Evolutionary conservation across 2,329 filamentous ascomycete genomes (phyloP).

Genomic region (Colletotrichum sp.): DNA sequence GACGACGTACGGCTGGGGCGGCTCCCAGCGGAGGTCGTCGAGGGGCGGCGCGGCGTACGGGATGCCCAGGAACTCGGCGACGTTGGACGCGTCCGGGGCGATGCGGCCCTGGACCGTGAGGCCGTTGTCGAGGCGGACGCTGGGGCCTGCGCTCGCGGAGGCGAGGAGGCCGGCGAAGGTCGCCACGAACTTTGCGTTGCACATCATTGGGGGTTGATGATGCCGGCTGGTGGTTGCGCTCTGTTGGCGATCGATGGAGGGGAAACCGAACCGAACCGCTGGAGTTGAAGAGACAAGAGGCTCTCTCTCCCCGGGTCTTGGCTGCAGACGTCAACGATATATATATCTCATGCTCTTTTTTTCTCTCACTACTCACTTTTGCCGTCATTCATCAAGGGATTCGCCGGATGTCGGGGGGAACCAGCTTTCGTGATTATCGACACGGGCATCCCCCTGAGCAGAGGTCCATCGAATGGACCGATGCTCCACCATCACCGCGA

Average conservation of each 20-base stretch:
- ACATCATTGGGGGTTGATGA: neutral
- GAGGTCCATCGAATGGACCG: neutral
- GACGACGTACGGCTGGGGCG: constrained; percentile 30
- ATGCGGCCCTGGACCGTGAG: constrained; percentile 11
- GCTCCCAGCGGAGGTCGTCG: constrained; percentile 50
- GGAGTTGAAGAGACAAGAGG: neutral
- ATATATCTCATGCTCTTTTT: neutral
- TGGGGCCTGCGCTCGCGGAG: constrained; percentile 10
- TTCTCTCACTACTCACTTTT: neutral
- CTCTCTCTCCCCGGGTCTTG: neutral
- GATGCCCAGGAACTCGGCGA: constrained; percentile 37
- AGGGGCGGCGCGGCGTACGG: constrained; percentile 63
- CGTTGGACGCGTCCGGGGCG: neutral
- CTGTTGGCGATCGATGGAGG: neutral
- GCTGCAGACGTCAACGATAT: neutral
- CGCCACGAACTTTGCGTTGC: constrained; percentile 6
- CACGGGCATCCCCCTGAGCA: neutral
- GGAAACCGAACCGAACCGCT: neutral
- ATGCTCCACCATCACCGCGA: neutral
- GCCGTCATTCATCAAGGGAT: neutral
- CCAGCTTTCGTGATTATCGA: neutral
- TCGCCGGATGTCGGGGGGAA: constrained; percentile 3
- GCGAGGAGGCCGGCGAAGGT: constrained; percentile 10
- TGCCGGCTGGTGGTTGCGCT: neutral
- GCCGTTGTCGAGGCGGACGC: constrained; percentile 6